phyloP scores from a whole-genome alignment of 1,284 basidiomycete genomes.

The Trametes sp. region DNA sequence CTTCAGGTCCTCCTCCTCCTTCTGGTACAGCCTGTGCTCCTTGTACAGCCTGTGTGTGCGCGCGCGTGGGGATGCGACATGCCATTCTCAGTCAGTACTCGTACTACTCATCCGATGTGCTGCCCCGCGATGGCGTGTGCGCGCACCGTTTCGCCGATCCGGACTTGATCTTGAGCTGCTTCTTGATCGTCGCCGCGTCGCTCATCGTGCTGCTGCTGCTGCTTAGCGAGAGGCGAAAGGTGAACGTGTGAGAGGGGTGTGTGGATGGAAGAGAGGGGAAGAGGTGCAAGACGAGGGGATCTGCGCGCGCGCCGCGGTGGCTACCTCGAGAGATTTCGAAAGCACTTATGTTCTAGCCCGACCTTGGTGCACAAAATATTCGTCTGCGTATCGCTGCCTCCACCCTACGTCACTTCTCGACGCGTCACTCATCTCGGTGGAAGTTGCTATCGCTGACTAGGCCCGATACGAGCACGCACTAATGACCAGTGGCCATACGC shows the following conservation, averaged over 20 bases:
- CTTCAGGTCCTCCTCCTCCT: slow-evolving; percentile 71
- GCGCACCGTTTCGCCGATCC: slow-evolving; percentile 76
- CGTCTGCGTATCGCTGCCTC: not conserved
- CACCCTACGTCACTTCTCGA: slow-evolving; percentile 11
- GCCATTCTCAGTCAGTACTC: too few relatives aligned
- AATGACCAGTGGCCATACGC: too few relatives aligned
- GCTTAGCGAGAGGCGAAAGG: too few relatives aligned
- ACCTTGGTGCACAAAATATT: not conserved
- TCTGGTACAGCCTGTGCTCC: slow-evolving; percentile 73
- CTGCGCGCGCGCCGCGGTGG: not conserved
- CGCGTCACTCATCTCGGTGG: not conserved
- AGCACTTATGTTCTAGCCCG: too few relatives aligned
- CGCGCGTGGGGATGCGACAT: too few relatives aligned
- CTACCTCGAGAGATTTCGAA: too few relatives aligned
- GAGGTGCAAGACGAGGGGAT: not conserved
- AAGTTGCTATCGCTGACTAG: not conserved
- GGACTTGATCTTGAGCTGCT: slow-evolving; percentile 85
- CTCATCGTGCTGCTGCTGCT: slow-evolving; percentile 46
- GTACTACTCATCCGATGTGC: too few relatives aligned
- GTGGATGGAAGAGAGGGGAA: not conserved
- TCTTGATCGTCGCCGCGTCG: slow-evolving; percentile 56
- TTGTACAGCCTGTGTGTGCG: slow-evolving; percentile 68
- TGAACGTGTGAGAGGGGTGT: not conserved
- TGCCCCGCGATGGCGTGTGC: not conserved
- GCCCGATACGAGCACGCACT: too few relatives aligned